A percentile compares a stretch with the other conserved stretches of the same genome.
These are phyloP conservation scores for Russula brevipes DNA, from an alignment of 768 basidiomycete genomes.

Conservation along the genomic window DNA sequence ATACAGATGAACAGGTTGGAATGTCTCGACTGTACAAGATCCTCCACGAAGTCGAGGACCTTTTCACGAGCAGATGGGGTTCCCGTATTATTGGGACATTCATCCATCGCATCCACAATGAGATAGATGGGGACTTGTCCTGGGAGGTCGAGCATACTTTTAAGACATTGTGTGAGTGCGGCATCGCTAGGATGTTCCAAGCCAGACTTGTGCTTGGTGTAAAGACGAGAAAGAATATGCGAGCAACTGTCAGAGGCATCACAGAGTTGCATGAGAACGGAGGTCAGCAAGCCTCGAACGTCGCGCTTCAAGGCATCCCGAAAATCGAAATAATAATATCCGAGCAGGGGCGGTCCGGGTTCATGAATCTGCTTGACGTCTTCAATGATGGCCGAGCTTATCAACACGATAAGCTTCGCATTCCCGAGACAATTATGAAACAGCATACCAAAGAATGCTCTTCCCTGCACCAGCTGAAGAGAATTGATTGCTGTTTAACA, in stretches of 20 bases:
- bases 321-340: neutral
- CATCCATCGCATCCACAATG: too few species aligned
- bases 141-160: too few species aligned
- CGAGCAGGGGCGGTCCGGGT: neutral
- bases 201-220: too few species aligned
- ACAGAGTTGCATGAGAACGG: neutral
- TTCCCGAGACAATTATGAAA: neutral
- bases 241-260: neutral
- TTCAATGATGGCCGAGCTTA: neutral
- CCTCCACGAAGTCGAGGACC: too few species aligned
- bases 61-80: too few species aligned
- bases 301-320: neutral
- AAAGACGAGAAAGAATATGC: neutral
- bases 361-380: neutral
- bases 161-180: too few species aligned
- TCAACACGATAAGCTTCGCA: neutral
- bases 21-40: too few species aligned
- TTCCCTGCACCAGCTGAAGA: conserved; percentile 5
- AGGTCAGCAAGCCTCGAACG: neutral
- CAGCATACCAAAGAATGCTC: conserved; percentile 4
- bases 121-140: too few species aligned
- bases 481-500: neutral
- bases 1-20: too few species aligned
- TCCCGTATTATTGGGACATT: too few species aligned
- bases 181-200: too few species aligned